Evolutionary conservation across 345 rosid genomes (phyloP).

Genomic region (Raphanus raphanistrum): DNA sequence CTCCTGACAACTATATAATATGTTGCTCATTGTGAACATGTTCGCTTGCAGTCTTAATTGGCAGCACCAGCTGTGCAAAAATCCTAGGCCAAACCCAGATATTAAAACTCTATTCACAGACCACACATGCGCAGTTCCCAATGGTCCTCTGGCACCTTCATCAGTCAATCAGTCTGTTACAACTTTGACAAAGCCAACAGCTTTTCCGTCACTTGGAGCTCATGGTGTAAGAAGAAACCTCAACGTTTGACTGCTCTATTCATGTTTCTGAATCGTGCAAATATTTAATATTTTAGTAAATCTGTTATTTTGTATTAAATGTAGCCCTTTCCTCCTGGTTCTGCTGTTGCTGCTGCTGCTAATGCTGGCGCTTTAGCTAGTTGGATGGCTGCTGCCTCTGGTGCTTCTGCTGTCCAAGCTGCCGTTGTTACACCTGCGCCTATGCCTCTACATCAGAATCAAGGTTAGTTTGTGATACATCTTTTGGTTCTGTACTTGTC

Average conservation of each 20-base stretch:
- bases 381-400: slow-evolving; percentile 73
- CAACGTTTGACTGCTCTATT: slow-evolving; percentile 10
- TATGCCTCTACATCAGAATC: slow-evolving; percentile 69
- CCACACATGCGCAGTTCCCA: slow-evolving; percentile 62
- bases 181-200: slow-evolving; percentile 64
- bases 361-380: slow-evolving; percentile 63
- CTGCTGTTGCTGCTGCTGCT: slow-evolving; percentile 50
- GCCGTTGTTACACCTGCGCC: slow-evolving; percentile 79
- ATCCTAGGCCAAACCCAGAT: slow-evolving; percentile 80
- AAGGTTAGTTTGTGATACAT: slow-evolving; percentile 51
- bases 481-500: neutral
- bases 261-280: neutral
- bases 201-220: slow-evolving; percentile 60
- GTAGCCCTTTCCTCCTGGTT: slow-evolving; percentile 74
- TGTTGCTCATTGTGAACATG: slow-evolving; percentile 13
- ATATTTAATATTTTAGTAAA: slow-evolving; percentile 5
- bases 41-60: slow-evolving; percentile 64
- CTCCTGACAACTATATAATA: neutral
- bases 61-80: slow-evolving; percentile 88
- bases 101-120: slow-evolving; percentile 78
- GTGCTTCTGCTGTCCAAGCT: slow-evolving; percentile 93
- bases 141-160: slow-evolving; percentile 74
- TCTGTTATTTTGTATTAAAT: slow-evolving; percentile 9
- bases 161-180: slow-evolving; percentile 62
- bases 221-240: slow-evolving; percentile 68